Conservation (phyloP, 208 protist genomes). For the Naegleria lovaniensis region DNA sequence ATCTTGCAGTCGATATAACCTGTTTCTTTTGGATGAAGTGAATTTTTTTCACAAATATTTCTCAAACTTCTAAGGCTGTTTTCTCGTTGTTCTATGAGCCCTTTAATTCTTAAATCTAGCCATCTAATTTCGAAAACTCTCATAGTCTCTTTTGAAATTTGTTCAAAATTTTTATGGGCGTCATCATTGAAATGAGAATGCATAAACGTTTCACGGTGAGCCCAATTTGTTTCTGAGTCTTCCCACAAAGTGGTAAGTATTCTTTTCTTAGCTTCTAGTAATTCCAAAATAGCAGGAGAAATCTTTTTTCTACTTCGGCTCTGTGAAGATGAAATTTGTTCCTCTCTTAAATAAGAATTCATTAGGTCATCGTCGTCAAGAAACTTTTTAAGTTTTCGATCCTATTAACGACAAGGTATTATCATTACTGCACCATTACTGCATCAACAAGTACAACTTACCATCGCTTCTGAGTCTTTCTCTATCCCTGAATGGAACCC, state of each 20-base stretch:
- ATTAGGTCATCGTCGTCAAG: not conserved
- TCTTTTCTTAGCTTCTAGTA: slow-evolving; percentile 16
- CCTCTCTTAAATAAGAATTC: not conserved
- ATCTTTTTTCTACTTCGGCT: not conserved
- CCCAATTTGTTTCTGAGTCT: not conserved
- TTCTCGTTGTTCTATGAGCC: slow-evolving; percentile 20
- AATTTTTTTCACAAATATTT: not conserved
- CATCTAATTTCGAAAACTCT: slow-evolving; percentile 17
- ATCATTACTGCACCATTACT: no score
- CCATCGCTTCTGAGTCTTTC: not conserved
- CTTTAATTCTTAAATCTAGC: slow-evolving; percentile 12
- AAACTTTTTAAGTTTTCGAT: not conserved
- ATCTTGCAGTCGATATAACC: not conserved
- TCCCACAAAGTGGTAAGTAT: not conserved
- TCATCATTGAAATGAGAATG: not conserved
- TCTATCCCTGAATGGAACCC: not conserved
- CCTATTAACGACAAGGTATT: no score
- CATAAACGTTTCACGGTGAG: not conserved
- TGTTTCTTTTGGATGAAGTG: not conserved
- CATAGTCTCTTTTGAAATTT: slow-evolving; percentile 15
- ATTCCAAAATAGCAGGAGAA: slow-evolving; percentile 9
- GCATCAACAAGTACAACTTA: no score
- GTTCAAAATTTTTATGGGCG: not conserved
- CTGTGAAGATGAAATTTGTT: not conserved
- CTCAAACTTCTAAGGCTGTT: not conserved